phyloP scores from a whole-genome alignment of 768 basidiomycete genomes.

The Mycena kentingensis region DNA sequence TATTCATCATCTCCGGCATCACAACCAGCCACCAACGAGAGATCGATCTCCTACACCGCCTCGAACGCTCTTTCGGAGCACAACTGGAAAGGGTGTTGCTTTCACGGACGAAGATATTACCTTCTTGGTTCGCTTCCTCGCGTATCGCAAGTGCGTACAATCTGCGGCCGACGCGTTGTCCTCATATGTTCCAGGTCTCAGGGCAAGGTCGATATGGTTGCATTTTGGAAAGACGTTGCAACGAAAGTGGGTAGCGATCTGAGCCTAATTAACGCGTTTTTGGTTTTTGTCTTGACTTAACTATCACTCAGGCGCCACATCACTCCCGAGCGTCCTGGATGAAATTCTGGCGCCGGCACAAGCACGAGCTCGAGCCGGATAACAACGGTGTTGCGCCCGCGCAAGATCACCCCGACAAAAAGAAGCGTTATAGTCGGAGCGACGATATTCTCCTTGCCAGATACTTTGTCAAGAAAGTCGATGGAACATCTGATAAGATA shows the following conservation, averaged over 20 bases:
- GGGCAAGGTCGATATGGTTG: constrained; percentile 70
- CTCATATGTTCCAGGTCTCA: constrained; percentile 43
- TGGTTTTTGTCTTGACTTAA: constrained; percentile 8
- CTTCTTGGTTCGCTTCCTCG: constrained; percentile 76
- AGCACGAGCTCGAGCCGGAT: constrained; percentile 72
- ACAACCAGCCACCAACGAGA: constrained; percentile 36
- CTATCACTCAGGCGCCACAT: constrained; percentile 67
- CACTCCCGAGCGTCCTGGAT: constrained; percentile 93
- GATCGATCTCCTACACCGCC: constrained; percentile 82
- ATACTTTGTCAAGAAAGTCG: constrained; percentile 70
- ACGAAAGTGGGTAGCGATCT: constrained; percentile 47
- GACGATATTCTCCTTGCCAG: constrained; percentile 81
- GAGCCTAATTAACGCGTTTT: constrained; percentile 1
- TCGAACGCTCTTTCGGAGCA: constrained; percentile 75
- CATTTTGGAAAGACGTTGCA: constrained; percentile 80
- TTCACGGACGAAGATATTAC: constrained; percentile 83
- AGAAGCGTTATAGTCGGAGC: constrained; percentile 79
- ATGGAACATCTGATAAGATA: constrained; percentile 81
- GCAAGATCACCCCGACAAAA: constrained; percentile 79
- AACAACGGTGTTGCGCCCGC: constrained; percentile 74
- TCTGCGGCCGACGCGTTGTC: no score
- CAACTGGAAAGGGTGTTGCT: constrained; percentile 87
- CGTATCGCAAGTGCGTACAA: constrained; percentile 65
- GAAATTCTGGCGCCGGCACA: constrained; percentile 90
- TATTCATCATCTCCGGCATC: constrained; percentile 28